phyloP scores from a whole-genome alignment of 176 grass and related monocot genomes.

The Triticum turgidum region DNA sequence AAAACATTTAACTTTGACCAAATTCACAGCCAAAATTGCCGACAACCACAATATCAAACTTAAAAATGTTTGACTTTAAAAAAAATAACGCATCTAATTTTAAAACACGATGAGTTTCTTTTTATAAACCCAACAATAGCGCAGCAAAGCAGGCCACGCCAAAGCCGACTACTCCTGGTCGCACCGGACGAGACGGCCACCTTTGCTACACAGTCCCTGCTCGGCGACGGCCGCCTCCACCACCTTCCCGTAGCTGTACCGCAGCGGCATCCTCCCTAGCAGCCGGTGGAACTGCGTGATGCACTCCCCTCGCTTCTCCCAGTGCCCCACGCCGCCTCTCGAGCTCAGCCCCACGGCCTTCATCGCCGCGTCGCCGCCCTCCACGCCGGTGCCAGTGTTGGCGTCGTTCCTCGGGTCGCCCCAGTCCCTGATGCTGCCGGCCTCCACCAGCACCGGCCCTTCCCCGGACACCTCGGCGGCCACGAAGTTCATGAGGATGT shows the following conservation, averaged over 20 bases:
- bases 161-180: conserved; percentile 13
- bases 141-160: too few relatives aligned
- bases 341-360: conserved; percentile 61
- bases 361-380: neutral
- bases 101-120: too few relatives aligned
- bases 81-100: too few relatives aligned
- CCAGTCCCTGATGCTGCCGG: conserved; percentile 66
- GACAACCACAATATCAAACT: too few relatives aligned
- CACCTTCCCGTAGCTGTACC: conserved; percentile 79
- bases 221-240: conserved; percentile 49
- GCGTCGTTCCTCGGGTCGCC: conserved; percentile 82
- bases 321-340: conserved; percentile 45
- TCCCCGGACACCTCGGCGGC: conserved; percentile 49
- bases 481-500: conserved; percentile 98
- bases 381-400: neutral
- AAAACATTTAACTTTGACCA: too few relatives aligned
- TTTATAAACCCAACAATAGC: too few relatives aligned
- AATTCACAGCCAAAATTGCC: too few relatives aligned
- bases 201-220: conserved; percentile 68
- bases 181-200: conserved; percentile 56
- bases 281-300: conserved; percentile 86
- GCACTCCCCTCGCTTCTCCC: conserved; percentile 81
- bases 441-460: conserved; percentile 66
- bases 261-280: conserved; percentile 76
- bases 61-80: too few relatives aligned